Percentiles rank a stretch among this genome's conserved stretches.
These are phyloP conservation scores for Scutellaria galericulata DNA, from an alignment of 257 asterid species.

Conservation along the genomic window DNA sequence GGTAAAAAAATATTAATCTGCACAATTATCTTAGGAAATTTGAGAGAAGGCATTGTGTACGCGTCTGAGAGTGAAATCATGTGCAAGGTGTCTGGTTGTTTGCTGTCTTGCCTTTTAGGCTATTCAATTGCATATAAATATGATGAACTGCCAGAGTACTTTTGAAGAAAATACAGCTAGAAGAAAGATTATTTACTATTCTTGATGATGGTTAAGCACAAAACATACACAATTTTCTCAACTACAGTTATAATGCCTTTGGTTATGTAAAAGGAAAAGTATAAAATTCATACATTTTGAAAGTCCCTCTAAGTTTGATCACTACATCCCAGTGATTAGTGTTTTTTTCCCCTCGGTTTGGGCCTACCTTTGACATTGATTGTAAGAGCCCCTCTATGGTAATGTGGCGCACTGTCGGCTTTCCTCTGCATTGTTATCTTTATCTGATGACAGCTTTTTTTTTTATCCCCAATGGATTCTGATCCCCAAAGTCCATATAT, in stretches of 20 bases:
- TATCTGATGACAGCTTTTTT: too few relatives aligned
- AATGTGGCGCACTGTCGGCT: too few relatives aligned
- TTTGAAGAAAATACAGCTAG: background rate
- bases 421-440: too few relatives aligned
- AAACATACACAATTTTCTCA: background rate
- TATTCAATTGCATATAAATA: background rate
- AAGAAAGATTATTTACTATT: background rate
- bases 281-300: background rate
- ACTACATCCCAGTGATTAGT: background rate
- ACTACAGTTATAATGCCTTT: background rate
- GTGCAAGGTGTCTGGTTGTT: background rate
- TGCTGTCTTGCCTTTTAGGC: background rate
- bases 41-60: background rate
- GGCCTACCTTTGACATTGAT: background rate
- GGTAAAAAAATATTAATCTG: background rate
- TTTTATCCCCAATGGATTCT: too few relatives aligned
- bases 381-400: background rate
- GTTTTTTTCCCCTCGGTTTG: background rate
- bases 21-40: background rate
- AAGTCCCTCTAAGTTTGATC: background rate
- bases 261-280: background rate
- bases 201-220: background rate
- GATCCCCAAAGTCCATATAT: background rate
- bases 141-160: background rate
- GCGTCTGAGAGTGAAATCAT: slow-evolving; percentile 1